phyloP scores from a whole-genome alignment of 164 flowering plant species.

The Dillenia suffruticosa region DNA sequence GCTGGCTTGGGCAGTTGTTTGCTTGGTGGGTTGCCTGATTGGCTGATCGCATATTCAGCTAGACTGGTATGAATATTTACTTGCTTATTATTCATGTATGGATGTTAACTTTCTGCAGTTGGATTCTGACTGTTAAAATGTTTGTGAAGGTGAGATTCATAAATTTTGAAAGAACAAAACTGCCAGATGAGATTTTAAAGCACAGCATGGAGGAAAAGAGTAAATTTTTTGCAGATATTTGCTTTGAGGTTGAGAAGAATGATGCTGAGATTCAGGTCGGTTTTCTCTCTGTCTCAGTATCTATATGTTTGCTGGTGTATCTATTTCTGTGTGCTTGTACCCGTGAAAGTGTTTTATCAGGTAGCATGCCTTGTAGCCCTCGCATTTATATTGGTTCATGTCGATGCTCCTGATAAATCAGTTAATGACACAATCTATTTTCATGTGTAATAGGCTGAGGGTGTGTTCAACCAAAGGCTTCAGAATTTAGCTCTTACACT shows the following conservation, averaged over 20 bases:
- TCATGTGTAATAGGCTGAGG: constrained; percentile 76
- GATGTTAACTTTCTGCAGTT: neutral
- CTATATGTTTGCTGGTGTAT: neutral
- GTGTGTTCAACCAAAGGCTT: constrained; percentile 97
- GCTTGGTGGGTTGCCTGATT: constrained; percentile 92
- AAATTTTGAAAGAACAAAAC: constrained; percentile 86
- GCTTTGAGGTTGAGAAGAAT: constrained; percentile 73
- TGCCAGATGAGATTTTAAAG: constrained; percentile 81
- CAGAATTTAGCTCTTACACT: constrained; percentile 96
- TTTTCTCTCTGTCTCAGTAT: constrained; percentile 4
- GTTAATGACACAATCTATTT: neutral
- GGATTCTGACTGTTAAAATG: constrained; percentile 11
- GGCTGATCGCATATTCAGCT: constrained; percentile 96
- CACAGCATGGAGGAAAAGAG: constrained; percentile 93
- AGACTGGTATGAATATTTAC: constrained; percentile 53
- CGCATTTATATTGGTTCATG: too few species aligned
- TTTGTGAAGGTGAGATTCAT: constrained; percentile 84
- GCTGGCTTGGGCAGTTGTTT: constrained; percentile 95
- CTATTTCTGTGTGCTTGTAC: neutral
- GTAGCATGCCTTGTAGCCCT: neutral
- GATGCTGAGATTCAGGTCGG: constrained; percentile 96
- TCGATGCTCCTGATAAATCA: too few species aligned
- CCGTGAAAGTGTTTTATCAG: neutral
- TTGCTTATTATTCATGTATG: constrained; percentile 1
- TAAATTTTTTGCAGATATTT: constrained; percentile 72